Percentiles rank a stretch among this genome's conserved stretches.
These are phyloP conservation scores for Megacollybia marginata DNA, from an alignment of 768 basidiomycete species.

Conservation along the genomic window DNA sequence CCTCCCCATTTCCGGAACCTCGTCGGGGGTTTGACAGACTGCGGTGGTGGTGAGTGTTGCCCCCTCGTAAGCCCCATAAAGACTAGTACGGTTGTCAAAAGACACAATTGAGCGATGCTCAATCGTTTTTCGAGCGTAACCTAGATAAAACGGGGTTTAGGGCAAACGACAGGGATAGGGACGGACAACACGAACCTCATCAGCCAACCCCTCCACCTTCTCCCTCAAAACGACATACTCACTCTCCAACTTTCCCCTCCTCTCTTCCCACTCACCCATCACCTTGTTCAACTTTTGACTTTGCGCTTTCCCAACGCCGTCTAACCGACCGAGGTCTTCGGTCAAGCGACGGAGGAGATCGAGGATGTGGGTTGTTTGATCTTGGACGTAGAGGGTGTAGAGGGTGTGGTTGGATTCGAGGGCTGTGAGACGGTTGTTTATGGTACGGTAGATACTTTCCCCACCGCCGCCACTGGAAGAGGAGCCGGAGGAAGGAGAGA, in stretches of 20 bases:
- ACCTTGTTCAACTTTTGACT: conserved; percentile 58
- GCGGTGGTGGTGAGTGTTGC: conserved; percentile 3
- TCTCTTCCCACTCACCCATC: conserved; percentile 61
- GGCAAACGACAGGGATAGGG: conserved; percentile 1
- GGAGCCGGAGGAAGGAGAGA: conserved; percentile 12
- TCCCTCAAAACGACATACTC: conserved; percentile 66
- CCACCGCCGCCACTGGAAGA: conserved; percentile 32
- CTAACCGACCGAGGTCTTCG: conserved; percentile 72
- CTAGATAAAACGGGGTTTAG: conserved; percentile 27
- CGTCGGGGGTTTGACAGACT: neutral
- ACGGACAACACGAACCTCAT: conserved; percentile 54
- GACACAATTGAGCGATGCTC: conserved; percentile 79
- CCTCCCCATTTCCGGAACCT: conserved; percentile 46
- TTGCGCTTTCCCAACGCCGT: conserved; percentile 68
- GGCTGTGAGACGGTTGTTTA: conserved; percentile 84
- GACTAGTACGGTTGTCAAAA: conserved; percentile 74
- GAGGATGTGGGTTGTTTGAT: conserved; percentile 72
- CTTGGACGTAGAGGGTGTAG: conserved; percentile 80
- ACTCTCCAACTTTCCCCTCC: conserved; percentile 55
- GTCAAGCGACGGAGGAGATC: conserved; percentile 68
- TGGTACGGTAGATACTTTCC: conserved; percentile 93
- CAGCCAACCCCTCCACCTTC: conserved; percentile 66
- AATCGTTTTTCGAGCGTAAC: conserved; percentile 85
- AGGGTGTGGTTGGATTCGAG: conserved; percentile 87
- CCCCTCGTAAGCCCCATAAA: conserved; percentile 86